Evolutionary conservation across 1,284 basidiomycete genomes (phyloP).

Genomic region (Somion occarium): DNA sequence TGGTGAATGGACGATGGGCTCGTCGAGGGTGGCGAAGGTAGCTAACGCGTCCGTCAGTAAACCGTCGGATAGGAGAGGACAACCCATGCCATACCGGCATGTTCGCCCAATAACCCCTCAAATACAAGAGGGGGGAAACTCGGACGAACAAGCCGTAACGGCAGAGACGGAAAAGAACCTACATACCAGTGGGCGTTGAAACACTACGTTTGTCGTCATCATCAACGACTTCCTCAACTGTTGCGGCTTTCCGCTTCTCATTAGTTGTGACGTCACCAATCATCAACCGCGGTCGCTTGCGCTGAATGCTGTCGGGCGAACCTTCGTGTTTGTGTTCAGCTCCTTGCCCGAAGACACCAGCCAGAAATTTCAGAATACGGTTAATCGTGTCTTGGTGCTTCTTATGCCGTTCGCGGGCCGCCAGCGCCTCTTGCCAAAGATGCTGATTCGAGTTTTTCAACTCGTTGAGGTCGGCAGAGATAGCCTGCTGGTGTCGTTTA

Average conservation of each 20-base stretch:
- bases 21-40: slow-evolving; percentile 26
- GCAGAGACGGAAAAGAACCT: background rate
- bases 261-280: slow-evolving; percentile 51
- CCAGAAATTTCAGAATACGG: slow-evolving; percentile 90
- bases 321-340: slow-evolving; percentile 35
- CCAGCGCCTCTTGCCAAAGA: slow-evolving; percentile 89
- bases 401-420: slow-evolving; percentile 76
- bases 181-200: slow-evolving; percentile 10
- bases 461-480: slow-evolving; percentile 85
- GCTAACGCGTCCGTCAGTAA: slow-evolving; percentile 16
- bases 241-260: slow-evolving; percentile 32
- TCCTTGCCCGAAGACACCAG: slow-evolving; percentile 81
- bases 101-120: too few relatives aligned
- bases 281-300: slow-evolving; percentile 55
- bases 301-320: slow-evolving; percentile 39
- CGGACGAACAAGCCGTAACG: slow-evolving; percentile 1
- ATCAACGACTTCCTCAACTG: slow-evolving; percentile 35
- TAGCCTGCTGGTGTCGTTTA: slow-evolving; percentile 86
- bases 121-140: background rate
- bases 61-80: too few relatives aligned
- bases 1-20: slow-evolving; percentile 17
- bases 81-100: too few relatives aligned
- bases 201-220: slow-evolving; percentile 28
- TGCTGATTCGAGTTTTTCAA: slow-evolving; percentile 86
- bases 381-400: slow-evolving; percentile 98